Evolutionary conservation across 2,329 filamentous ascomycete species (phyloP).

Genomic region (Myriosclerotinia curreyana): DNA sequence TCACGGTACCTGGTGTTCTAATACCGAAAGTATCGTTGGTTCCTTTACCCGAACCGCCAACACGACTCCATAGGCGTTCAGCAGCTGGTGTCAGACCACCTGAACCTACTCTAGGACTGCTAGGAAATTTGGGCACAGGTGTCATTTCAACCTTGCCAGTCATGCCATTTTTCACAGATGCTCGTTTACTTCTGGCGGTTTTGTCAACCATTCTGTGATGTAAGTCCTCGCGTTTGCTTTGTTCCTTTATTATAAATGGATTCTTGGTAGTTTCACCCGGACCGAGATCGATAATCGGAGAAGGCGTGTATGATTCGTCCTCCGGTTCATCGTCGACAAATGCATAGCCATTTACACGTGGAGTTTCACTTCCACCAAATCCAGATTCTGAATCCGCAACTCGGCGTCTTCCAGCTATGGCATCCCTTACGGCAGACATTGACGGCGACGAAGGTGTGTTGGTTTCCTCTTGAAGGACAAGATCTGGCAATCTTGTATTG

Average conservation of each 20-base stretch:
- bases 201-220: conserved; percentile 85
- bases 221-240: conserved; percentile 72
- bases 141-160: conserved; percentile 57
- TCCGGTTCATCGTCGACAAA: conserved; percentile 83
- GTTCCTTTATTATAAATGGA: conserved; percentile 76
- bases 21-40: conserved; percentile 34
- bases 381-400: conserved; percentile 60
- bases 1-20: conserved; percentile 34
- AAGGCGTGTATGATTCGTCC: conserved; percentile 43
- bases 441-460: conserved; percentile 71
- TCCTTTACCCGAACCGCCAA: conserved; percentile 45
- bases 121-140: conserved; percentile 68
- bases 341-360: conserved; percentile 86
- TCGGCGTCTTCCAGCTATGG: conserved; percentile 70
- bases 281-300: conserved; percentile 55
- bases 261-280: conserved; percentile 63
- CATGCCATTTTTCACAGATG: conserved; percentile 56
- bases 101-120: conserved; percentile 55
- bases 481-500: conserved; percentile 73
- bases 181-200: conserved; percentile 69
- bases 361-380: conserved; percentile 66
- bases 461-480: conserved; percentile 42
- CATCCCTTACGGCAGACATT: conserved; percentile 77
- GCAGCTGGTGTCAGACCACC: conserved; percentile 70
- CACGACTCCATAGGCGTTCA: conserved; percentile 62